phyloP scores from a whole-genome alignment of 2,329 filamentous ascomycete species.

The Sclerotinia spermophila region DNA sequence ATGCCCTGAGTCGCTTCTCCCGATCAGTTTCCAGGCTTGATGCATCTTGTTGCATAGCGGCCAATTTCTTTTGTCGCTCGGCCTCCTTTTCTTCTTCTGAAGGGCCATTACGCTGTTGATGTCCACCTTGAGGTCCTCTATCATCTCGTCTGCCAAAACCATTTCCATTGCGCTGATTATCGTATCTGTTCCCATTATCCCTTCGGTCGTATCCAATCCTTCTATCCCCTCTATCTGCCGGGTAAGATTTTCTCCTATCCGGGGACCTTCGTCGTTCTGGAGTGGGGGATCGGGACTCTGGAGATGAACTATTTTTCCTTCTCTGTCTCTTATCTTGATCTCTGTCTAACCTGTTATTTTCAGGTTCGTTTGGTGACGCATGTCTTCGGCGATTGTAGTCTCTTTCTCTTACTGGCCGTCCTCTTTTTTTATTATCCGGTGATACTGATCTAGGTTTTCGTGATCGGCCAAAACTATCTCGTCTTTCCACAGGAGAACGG shows the following conservation, averaged over 20 bases:
- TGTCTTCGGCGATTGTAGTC: slow-evolving; percentile 23
- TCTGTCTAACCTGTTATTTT: not conserved
- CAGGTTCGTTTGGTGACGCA: slow-evolving; percentile 13
- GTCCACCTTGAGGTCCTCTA: slow-evolving; percentile 19
- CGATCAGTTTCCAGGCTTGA: slow-evolving; percentile 68
- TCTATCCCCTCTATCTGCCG: slow-evolving; percentile 30
- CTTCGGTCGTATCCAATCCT: slow-evolving; percentile 23
- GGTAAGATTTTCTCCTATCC: slow-evolving; percentile 32
- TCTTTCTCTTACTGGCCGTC: slow-evolving; percentile 23
- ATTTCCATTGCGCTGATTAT: slow-evolving; percentile 30
- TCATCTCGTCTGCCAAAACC: slow-evolving; percentile 33
- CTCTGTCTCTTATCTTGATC: not conserved
- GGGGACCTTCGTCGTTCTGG: slow-evolving; percentile 39
- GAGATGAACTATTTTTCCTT: slow-evolving; percentile 31
- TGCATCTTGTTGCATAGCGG: slow-evolving; percentile 70
- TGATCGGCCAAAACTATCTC: slow-evolving; percentile 27
- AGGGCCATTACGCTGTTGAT: slow-evolving; percentile 2
- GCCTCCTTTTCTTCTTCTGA: slow-evolving; percentile 43
- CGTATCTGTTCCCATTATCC: slow-evolving; percentile 25
- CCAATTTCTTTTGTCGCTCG: slow-evolving; percentile 63
- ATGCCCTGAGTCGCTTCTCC: slow-evolving; percentile 60
- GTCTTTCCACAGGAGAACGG: slow-evolving; percentile 23
- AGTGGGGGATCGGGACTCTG: slow-evolving; percentile 39
- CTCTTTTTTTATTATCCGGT: slow-evolving; percentile 31
- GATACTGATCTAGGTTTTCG: slow-evolving; percentile 32